A percentile compares a stretch with the other conserved stretches of the same genome.
phyloP scores from a whole-genome alignment of 1,284 basidiomycete genomes.

The Apiotrichum gamsii region DNA sequence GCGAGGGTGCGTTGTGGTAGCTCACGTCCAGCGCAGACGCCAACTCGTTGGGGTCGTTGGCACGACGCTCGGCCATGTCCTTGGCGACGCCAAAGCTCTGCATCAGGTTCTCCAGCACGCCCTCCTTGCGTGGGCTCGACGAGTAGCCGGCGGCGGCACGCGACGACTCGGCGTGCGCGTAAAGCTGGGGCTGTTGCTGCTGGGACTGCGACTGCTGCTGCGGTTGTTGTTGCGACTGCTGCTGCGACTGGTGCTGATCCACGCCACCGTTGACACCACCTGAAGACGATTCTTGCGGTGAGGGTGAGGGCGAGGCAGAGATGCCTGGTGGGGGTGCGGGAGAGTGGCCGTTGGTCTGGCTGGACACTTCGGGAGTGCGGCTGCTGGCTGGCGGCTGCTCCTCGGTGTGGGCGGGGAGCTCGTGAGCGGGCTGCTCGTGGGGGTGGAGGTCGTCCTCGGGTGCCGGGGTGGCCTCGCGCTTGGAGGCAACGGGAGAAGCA shows the following conservation, averaged over 20 bases:
- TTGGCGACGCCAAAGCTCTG: conserved; percentile 89
- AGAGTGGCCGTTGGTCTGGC: conserved; percentile 15
- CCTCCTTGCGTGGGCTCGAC: conserved; percentile 45
- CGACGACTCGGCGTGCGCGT: conserved; percentile 45
- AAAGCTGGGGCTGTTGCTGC: background rate
- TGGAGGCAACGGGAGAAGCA: conserved; percentile 54
- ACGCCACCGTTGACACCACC: conserved; percentile 2
- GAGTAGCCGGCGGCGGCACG: conserved; percentile 54
- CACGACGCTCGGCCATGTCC: conserved; percentile 58
- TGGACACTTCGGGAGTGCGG: background rate
- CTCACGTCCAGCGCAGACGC: conserved; percentile 89
- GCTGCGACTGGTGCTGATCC: conserved; percentile 6
- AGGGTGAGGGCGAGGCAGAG: conserved; percentile 26
- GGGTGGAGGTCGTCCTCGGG: conserved; percentile 4
- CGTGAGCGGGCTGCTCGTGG: conserved; percentile 3
- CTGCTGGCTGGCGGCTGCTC: too few relatives aligned
- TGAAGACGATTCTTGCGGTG: conserved; percentile 2
- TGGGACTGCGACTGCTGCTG: background rate
- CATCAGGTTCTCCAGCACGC: conserved; percentile 83
- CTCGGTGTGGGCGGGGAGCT: too few relatives aligned
- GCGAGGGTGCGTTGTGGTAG: conserved; percentile 80
- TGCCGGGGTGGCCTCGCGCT: conserved; percentile 5
- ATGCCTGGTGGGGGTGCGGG: conserved; percentile 25
- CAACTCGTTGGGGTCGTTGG: conserved; percentile 79
- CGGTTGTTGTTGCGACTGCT: conserved; percentile 4